Evolutionary conservation across 352 stramenopile species (phyloP).

Genomic region (Phytophthora palmivora): DNA sequence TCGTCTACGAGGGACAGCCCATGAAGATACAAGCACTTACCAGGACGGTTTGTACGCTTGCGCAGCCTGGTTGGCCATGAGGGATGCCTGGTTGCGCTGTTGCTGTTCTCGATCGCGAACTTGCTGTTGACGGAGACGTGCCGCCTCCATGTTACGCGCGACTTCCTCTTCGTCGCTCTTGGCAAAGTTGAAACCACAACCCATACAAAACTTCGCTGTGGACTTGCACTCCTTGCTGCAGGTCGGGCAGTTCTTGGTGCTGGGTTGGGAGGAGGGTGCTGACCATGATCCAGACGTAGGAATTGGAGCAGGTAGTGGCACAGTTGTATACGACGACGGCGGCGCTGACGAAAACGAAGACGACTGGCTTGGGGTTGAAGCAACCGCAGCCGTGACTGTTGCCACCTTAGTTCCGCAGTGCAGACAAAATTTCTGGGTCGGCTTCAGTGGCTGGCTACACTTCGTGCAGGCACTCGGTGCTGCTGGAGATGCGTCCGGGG

Average conservation of each 20-base stretch:
- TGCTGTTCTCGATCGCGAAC: constrained; percentile 61
- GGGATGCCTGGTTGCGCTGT: constrained; percentile 71
- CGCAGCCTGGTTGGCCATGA: constrained; percentile 71
- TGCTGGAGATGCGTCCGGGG: constrained; percentile 18
- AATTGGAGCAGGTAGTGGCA: constrained; percentile 67
- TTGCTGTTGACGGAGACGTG: constrained; percentile 56
- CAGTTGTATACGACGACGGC: constrained; percentile 45
- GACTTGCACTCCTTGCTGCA: constrained; percentile 81
- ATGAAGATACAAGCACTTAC: constrained; percentile 22
- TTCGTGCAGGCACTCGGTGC: constrained; percentile 39
- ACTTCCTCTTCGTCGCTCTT: constrained; percentile 83
- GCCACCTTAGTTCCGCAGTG: constrained; percentile 75
- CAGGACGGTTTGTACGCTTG: constrained; percentile 48
- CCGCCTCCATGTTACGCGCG: constrained; percentile 72
- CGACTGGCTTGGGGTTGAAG: constrained; percentile 28
- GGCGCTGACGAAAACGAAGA: constrained; percentile 28
- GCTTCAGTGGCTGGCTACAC: constrained; percentile 63
- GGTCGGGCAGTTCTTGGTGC: constrained; percentile 65
- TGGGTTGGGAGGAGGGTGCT: constrained; percentile 38
- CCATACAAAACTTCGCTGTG: constrained; percentile 82
- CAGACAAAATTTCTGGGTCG: constrained; percentile 78
- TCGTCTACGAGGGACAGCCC: constrained; percentile 21
- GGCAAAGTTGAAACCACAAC: constrained; percentile 83
- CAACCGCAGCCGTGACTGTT: constrained; percentile 13
- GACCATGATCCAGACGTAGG: constrained; percentile 51